Percentiles rank a stretch among this genome's conserved stretches.
phyloP scores from a whole-genome alignment of 345 rosid species.

The Salix brachista region DNA sequence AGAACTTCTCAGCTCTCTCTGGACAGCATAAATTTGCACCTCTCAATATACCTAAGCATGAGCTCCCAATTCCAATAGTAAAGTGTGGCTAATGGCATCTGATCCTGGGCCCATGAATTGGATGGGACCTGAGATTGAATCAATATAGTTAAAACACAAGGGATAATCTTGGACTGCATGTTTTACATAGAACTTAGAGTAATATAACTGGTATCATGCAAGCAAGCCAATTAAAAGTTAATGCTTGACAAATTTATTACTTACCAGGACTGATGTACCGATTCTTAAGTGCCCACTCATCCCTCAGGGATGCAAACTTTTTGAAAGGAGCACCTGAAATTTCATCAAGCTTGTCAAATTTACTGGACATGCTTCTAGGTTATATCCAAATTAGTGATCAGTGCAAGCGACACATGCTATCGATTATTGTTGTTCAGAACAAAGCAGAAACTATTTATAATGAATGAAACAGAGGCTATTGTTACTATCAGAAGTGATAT shows the following conservation, averaged over 20 bases:
- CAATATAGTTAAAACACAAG: neutral
- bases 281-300: constrained; percentile 85
- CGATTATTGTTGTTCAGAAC: too few relatives aligned
- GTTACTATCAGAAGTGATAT: neutral
- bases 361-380: neutral
- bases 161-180: neutral
- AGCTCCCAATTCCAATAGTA: constrained; percentile 74
- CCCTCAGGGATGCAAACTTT: constrained; percentile 62
- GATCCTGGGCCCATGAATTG: constrained; percentile 80
- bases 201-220: neutral
- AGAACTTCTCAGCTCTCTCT: neutral
- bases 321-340: constrained; percentile 82
- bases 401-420: too few relatives aligned
- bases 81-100: constrained; percentile 57
- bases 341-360: neutral
- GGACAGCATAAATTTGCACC: neutral
- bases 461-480: neutral
- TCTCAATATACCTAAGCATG: constrained; percentile 26
- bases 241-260: constrained; percentile 17
- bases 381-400: neutral
- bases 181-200: neutral
- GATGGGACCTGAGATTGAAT: constrained; percentile 60
- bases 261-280: constrained; percentile 89
- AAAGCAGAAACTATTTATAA: neutral
- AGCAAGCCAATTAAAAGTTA: neutral